Percentiles rank a stretch among this genome's conserved stretches.
Conservation (phyloP, 1,284 basidiomycete genomes). For the Schizophyllum commune region DNA sequence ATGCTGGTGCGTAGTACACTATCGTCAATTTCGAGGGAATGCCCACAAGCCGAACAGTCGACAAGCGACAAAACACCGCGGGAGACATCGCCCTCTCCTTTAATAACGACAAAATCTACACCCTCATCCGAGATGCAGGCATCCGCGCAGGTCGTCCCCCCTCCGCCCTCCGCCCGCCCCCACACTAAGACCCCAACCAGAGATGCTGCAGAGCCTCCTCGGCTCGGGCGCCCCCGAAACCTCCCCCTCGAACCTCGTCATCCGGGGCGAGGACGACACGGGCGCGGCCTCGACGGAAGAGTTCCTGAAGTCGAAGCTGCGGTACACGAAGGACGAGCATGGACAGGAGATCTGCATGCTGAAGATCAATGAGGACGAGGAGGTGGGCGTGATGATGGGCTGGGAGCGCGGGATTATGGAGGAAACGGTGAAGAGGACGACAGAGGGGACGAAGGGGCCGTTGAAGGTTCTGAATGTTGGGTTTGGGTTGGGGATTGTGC, state of each 20-base stretch:
- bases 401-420: constrained; percentile 85
- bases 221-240: constrained; percentile 35
- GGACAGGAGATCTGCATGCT: constrained; percentile 82
- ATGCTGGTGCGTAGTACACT: constrained; percentile 53
- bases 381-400: constrained; percentile 93
- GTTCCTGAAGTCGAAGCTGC: constrained; percentile 70
- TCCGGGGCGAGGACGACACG: constrained; percentile 53
- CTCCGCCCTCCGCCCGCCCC: constrained; percentile 6
- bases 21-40: not conserved
- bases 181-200: constrained; percentile 26
- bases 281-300: constrained; percentile 68
- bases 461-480: constrained; percentile 76
- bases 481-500: constrained; percentile 90
- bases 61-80: constrained; percentile 73
- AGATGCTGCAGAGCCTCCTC: constrained; percentile 59
- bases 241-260: constrained; percentile 38
- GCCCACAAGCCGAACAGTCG: constrained; percentile 38
- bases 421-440: constrained; percentile 53
- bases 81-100: constrained; percentile 84
- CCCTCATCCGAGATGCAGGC: constrained; percentile 76
- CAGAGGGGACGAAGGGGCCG: constrained; percentile 39
- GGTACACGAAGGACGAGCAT: constrained; percentile 63
- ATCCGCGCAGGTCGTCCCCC: constrained; percentile 64
- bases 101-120: constrained; percentile 71
- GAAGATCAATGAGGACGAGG: constrained; percentile 53